These are phyloP conservation scores for Goffeauzyma gilvescens DNA, from an alignment of 768 basidiomycete species.

Conservation along the genomic window DNA sequence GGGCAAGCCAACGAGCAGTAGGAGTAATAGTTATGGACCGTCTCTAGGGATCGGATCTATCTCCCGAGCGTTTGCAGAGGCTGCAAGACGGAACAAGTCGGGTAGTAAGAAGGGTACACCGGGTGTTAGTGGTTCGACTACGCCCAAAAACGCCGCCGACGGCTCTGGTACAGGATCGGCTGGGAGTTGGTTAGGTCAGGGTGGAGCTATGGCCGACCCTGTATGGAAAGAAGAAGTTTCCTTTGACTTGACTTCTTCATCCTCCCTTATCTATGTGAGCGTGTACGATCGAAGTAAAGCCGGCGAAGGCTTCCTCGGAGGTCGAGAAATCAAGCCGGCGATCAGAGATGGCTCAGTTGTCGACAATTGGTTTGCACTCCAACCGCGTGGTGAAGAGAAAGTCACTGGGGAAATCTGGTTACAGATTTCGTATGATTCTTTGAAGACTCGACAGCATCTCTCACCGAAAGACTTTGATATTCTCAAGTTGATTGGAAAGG, in stretches of 20 bases:
- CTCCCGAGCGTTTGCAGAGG: constrained; percentile 30
- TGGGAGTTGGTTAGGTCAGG: constrained; percentile 19
- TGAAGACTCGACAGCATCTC: constrained; percentile 43
- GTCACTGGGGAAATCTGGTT: constrained; percentile 86
- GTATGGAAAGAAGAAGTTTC: constrained; percentile 98
- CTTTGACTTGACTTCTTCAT: constrained; percentile 85
- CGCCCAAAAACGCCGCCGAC: constrained; percentile 6
- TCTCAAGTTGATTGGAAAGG: constrained; percentile 92
- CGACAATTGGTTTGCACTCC: constrained; percentile 82
- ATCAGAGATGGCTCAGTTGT: constrained; percentile 83
- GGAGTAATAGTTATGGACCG: constrained; percentile 11
- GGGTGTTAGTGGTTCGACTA: constrained; percentile 11
- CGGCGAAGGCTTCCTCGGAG: constrained; percentile 77
- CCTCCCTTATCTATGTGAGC: constrained; percentile 63
- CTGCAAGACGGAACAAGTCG: constrained; percentile 25
- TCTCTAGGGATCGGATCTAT: constrained; percentile 29
- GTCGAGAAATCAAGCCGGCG: constrained; percentile 73
- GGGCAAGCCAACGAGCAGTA: constrained; percentile 2
- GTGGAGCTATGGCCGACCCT: constrained; percentile 47
- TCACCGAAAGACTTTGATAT: constrained; percentile 96
- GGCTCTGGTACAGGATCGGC: constrained; percentile 9
- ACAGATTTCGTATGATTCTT: constrained; percentile 81
- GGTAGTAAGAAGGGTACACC: constrained; percentile 5
- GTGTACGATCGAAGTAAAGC: constrained; percentile 71
- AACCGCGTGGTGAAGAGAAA: constrained; percentile 38